Conservation (phyloP, 2,329 filamentous ascomycete genomes). For the Colletotrichum euphorbiae region DNA sequence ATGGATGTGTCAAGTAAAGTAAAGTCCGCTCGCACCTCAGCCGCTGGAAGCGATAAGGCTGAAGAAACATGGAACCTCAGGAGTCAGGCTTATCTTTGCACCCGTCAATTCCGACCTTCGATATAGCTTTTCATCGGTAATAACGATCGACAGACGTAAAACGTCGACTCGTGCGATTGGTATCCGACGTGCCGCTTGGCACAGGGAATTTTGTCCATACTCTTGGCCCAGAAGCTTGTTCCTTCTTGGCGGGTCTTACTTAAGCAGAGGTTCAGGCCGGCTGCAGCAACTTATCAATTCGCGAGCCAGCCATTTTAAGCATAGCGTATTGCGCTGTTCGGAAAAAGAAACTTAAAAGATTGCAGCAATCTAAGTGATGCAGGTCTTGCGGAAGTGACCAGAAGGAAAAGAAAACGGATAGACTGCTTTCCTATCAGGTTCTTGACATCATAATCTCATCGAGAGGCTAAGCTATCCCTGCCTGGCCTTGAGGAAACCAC, state of each 20-base stretch:
- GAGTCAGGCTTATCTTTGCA: slow-evolving; percentile 8
- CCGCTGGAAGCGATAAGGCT: not conserved
- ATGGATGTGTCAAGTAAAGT: too few species aligned
- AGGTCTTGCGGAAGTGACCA: too few species aligned
- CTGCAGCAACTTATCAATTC: too few species aligned
- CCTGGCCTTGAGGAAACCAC: too few species aligned
- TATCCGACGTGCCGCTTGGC: not conserved
- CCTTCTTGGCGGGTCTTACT: not conserved
- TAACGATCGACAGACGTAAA: not conserved
- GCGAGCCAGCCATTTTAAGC: too few species aligned
- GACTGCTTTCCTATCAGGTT: too few species aligned
- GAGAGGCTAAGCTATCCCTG: too few species aligned
- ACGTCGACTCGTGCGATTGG: not conserved
- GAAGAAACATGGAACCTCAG: not conserved
- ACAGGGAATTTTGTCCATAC: not conserved
- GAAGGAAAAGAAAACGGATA: too few species aligned
- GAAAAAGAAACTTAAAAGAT: too few species aligned
- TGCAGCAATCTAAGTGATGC: too few species aligned
- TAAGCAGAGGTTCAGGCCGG: not conserved
- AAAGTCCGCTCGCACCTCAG: too few species aligned
- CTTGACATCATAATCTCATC: too few species aligned
- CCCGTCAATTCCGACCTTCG: not conserved
- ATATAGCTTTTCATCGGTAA: not conserved
- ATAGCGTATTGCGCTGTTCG: not conserved
- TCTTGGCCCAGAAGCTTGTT: not conserved